phyloP scores from a whole-genome alignment of 805 yeast genomes.

The Naumovozyma castellii region DNA sequence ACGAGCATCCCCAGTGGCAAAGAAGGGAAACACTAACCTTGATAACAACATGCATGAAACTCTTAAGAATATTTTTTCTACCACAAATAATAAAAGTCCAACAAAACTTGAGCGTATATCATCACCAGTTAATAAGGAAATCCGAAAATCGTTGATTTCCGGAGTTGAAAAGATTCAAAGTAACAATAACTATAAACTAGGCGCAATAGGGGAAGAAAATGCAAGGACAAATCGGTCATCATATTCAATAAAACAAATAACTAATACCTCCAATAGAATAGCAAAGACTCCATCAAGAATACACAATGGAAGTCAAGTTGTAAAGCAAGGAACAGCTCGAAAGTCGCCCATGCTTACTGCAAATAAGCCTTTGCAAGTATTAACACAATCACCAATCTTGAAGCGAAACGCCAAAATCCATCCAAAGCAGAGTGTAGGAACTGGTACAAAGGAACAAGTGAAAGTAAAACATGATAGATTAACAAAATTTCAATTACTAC shows the following conservation, averaged over 20 bases:
- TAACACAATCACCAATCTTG: too few species aligned
- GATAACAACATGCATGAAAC: constrained; percentile 23
- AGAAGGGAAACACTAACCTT: constrained; percentile 4
- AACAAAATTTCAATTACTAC: constrained; percentile 24
- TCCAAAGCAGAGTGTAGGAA: not conserved
- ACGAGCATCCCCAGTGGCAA: constrained; percentile 11
- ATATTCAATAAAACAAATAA: not conserved
- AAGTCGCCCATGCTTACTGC: not conserved
- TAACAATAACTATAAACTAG: not conserved
- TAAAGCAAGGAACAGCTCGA: not conserved
- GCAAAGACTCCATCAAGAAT: not conserved
- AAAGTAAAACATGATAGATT: constrained; percentile 16
- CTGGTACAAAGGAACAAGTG: not conserved
- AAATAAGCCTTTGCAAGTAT: not conserved
- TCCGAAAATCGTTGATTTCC: constrained; percentile 10
- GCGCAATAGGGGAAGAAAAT: not conserved
- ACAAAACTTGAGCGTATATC: not conserved
- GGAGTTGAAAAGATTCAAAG: constrained; percentile 3
- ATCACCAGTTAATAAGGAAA: not conserved
- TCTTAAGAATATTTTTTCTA: constrained; percentile 21
- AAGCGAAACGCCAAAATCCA: too few species aligned
- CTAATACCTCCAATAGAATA: not conserved
- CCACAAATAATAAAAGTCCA: constrained; percentile 1
- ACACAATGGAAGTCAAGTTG: not conserved
- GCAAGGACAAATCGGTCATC: not conserved